Evolutionary conservation across 371 early-diverging fungal genomes (phyloP).

Genomic region (Lichtheimia hyalospora): DNA sequence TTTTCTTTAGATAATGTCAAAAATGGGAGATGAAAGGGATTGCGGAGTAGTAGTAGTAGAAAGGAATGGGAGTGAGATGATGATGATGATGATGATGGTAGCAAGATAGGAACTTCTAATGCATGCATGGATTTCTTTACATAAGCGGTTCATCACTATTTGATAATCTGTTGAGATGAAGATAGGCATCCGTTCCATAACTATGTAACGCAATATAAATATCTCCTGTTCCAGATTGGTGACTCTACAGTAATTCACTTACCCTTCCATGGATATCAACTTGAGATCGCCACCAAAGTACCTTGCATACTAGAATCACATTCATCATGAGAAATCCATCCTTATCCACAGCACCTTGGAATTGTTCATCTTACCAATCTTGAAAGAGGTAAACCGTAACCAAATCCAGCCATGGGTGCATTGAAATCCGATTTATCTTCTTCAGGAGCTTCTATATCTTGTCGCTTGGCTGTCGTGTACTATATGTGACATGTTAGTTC

Average conservation of each 20-base stretch:
- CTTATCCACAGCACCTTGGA: neutral
- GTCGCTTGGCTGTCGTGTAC: slow-evolving; percentile 94
- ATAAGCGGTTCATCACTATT: slow-evolving; percentile 90
- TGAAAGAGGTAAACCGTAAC: slow-evolving; percentile 93
- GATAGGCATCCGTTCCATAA: slow-evolving; percentile 94
- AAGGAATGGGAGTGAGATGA: no score
- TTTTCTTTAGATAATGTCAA: no score
- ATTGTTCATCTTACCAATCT: slow-evolving; percentile 56
- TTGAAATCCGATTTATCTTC: slow-evolving; percentile 87
- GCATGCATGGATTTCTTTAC: slow-evolving; percentile 8
- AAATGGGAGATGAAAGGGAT: no score
- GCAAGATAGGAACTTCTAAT: no score
- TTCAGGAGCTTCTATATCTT: slow-evolving; percentile 75
- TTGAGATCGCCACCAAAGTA: slow-evolving; percentile 97
- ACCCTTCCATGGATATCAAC: slow-evolving; percentile 96
- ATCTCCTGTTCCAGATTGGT: neutral
- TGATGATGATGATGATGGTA: no score
- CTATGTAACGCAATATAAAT: slow-evolving; percentile 26
- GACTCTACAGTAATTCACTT: slow-evolving; percentile 27
- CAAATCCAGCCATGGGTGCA: slow-evolving; percentile 98
- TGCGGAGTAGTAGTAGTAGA: no score
- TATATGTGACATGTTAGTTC: slow-evolving; percentile 9
- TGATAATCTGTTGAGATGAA: slow-evolving; percentile 89
- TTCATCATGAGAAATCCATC: neutral
- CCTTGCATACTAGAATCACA: slow-evolving; percentile 68